Conservation (phyloP, 179 eudicot species). For the Spergularia azorica region DNA sequence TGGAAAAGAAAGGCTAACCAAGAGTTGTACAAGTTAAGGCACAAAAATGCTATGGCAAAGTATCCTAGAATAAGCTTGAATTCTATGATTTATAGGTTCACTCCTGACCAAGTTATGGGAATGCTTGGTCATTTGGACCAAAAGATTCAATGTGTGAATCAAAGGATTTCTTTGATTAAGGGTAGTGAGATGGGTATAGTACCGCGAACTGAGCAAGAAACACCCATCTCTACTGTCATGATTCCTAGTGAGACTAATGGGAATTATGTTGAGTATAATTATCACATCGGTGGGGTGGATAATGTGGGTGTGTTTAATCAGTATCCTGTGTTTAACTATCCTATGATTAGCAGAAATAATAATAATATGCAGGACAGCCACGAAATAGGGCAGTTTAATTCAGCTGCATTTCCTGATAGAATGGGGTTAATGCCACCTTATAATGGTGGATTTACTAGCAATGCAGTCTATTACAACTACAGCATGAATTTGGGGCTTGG, state of each 20-base stretch:
- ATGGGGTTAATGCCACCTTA: too few species aligned
- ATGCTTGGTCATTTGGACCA: constrained; percentile 28
- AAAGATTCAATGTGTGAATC: constrained; percentile 20
- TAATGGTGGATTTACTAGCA: not conserved
- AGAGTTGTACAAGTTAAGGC: constrained; percentile 23
- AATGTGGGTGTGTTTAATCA: not conserved
- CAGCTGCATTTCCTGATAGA: not conserved
- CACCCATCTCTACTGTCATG: not conserved
- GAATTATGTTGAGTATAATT: not conserved
- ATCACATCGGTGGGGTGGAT: not conserved
- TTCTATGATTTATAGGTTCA: constrained; percentile 13
- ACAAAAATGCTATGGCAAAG: constrained; percentile 23
- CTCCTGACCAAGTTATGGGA: constrained; percentile 25
- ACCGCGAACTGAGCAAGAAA: not conserved
- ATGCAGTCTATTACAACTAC: constrained; percentile 16
- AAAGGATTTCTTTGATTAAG: constrained; percentile 29
- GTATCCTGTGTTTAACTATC: not conserved
- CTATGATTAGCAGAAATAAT: not conserved
- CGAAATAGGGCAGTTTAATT: constrained; percentile 20
- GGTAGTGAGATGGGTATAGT: not conserved
- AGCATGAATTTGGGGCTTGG: constrained; percentile 16
- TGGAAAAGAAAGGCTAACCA: constrained; percentile 30
- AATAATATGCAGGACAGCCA: not conserved
- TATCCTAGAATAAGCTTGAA: constrained; percentile 18
- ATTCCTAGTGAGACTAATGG: not conserved